A percentile compares a stretch with the other conserved stretches of the same genome.
Conservation (phyloP, 441 rosid genomes). For the Eutrema salsugineum region DNA sequence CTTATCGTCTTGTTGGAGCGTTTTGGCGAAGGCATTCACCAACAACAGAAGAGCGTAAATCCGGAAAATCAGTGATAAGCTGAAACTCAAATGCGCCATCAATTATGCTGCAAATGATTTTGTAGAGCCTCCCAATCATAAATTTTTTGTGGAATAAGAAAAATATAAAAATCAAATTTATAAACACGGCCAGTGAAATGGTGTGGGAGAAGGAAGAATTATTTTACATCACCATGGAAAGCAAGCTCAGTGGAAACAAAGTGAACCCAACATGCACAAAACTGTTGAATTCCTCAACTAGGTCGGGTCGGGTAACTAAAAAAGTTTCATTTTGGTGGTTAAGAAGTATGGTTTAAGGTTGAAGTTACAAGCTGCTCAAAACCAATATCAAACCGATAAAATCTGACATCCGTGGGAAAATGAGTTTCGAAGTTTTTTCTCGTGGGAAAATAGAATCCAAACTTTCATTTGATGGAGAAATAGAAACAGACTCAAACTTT, state of each 20-base stretch:
- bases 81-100: conserved; percentile 21
- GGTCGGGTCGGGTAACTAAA: too few relatives aligned
- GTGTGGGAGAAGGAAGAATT: conserved; percentile 7
- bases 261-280: conserved; percentile 11
- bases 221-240: conserved; percentile 23
- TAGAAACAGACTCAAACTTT: too few relatives aligned
- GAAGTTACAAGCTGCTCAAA: too few relatives aligned
- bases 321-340: too few relatives aligned
- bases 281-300: conserved; percentile 9
- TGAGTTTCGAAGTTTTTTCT: too few relatives aligned
- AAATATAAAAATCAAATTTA: background rate
- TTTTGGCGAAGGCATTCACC: conserved; percentile 45
- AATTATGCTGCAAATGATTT: conserved; percentile 25
- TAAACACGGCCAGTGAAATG: background rate
- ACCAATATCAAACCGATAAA: too few relatives aligned
- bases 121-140: background rate
- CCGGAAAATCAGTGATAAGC: background rate
- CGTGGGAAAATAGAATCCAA: too few relatives aligned
- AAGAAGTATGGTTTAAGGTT: too few relatives aligned
- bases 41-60: conserved; percentile 37
- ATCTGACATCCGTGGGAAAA: too few relatives aligned
- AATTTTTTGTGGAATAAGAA: background rate
- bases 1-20: conserved; percentile 75
- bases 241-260: conserved; percentile 20
- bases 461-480: too few relatives aligned